phyloP scores from a whole-genome alignment of 345 rosid species.

The Dimocarpus longan region DNA sequence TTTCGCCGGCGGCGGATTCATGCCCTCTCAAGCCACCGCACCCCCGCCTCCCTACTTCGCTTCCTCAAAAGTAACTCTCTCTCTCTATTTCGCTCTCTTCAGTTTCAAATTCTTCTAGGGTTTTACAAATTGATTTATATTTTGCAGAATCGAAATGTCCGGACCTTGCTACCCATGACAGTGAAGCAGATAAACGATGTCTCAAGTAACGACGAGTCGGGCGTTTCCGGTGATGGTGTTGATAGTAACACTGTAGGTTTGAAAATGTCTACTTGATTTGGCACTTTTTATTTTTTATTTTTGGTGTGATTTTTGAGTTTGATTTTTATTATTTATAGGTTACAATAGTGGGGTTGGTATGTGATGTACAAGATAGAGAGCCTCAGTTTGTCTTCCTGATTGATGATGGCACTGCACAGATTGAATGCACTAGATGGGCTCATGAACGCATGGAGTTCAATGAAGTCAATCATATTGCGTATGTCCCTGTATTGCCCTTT shows the following conservation, averaged over 20 bases:
- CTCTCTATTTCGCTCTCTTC: conserved; percentile 4
- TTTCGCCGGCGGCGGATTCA: conserved; percentile 90
- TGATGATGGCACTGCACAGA: conserved; percentile 85
- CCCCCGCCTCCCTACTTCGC: conserved; percentile 48
- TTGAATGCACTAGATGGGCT: conserved; percentile 89
- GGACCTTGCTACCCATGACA: conserved; percentile 66
- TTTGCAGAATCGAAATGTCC: conserved; percentile 56
- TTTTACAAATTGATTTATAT: background rate
- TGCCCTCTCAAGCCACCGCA: conserved; percentile 75
- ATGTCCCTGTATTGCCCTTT: conserved; percentile 25
- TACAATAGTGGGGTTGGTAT: conserved; percentile 64
- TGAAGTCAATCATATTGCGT: conserved; percentile 75
- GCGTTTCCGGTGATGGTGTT: conserved; percentile 57
- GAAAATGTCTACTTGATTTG: background rate
- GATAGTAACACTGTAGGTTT: conserved; percentile 59
- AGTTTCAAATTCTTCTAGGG: background rate
- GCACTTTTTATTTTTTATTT: background rate
- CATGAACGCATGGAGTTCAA: conserved; percentile 75
- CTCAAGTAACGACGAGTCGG: conserved; percentile 50
- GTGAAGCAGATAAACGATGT: conserved; percentile 61
- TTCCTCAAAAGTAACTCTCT: conserved; percentile 47
- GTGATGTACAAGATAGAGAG: conserved; percentile 62
- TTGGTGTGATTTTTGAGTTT: conserved; percentile 5
- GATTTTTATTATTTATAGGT: conserved; percentile 38
- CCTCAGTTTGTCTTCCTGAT: conserved; percentile 65